Conservation (phyloP, 2,329 filamentous ascomycete species). For the Bipolaris victoriae region DNA sequence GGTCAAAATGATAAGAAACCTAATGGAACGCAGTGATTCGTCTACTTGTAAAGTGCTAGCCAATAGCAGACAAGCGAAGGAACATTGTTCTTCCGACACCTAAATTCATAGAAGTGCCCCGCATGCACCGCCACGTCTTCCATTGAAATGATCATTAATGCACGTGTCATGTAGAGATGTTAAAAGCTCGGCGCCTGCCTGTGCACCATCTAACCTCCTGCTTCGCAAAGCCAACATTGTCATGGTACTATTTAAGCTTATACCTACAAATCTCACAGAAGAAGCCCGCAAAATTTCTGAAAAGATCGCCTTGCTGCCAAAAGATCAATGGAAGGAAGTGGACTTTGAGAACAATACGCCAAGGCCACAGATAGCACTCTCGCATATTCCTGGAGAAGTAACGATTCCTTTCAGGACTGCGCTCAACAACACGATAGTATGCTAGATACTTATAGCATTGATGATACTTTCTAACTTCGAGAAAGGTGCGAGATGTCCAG, state of each 20-base stretch:
- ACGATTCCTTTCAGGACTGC: not conserved
- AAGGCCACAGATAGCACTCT: not conserved
- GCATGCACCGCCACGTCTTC: slow-evolving; percentile 1
- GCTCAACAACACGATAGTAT: slow-evolving; percentile 9
- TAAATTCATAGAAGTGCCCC: slow-evolving; percentile 1
- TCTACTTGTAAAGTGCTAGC: not conserved
- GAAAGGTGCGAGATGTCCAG: slow-evolving; percentile 3
- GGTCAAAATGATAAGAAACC: not conserved
- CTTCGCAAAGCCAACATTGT: not conserved
- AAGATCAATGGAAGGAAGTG: slow-evolving; percentile 6
- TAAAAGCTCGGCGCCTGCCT: not conserved
- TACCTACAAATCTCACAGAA: slow-evolving; percentile 1
- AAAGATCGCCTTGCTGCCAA: slow-evolving; percentile 2
- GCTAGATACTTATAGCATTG: not conserved
- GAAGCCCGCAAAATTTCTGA: slow-evolving; percentile 2
- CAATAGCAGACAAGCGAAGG: not conserved
- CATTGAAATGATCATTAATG: not conserved
- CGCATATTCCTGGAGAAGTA: slow-evolving; percentile 5
- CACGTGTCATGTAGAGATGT: not conserved
- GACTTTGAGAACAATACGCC: slow-evolving; percentile 1
- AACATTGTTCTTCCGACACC: slow-evolving; percentile 1
- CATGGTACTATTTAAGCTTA: slow-evolving; percentile 4
- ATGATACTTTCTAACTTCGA: not conserved
- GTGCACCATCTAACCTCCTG: not conserved
- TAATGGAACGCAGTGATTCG: not conserved